Evolutionary conservation across 306 rosid genomes (phyloP), one percentile per base, ranked within the genome.

Genomic region (Casuarina glauca): DNA sequence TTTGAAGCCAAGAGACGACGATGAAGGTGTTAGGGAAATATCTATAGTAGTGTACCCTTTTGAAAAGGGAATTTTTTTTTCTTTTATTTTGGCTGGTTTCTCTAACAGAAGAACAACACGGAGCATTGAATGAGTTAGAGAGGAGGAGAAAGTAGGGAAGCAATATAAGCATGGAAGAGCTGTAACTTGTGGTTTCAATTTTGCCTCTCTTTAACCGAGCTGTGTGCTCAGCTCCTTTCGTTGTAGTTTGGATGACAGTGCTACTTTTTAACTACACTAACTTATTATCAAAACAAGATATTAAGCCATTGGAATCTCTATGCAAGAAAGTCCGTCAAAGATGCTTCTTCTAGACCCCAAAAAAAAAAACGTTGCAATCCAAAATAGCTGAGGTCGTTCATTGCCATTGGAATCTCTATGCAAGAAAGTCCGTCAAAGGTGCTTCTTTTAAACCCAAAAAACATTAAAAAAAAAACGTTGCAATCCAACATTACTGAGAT

Each of bases 41-140:
- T 79, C 74, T 82, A 81, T 61, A 68, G 81, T 52, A 51, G 79
- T 58, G 70, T 39, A 74, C 74, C 80, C 54, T 86, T 73, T 35
- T 50, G 38, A 4, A 8, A 57, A 69, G n/a, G 77, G 77, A 55
- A 19, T 4, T 16, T 6, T 6, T 19, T 70, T 66, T 68, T 60
- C 85, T 76, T 66, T 20, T 69, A 12, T 52, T 2, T 17, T 13
- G 58, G 20, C 58, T 7, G 72, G 66, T 20, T 20, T 54, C n/a
- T 78, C 93, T 86, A 86, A 89, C 93, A 70, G 55, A 74, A 42
- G 73, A 73, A 82, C 51, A 69, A 36, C 74, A 58, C 8, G 80
- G 87, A 88, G 88, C 79, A 84, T 74, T 76, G 16, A 48, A 46
- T 53, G 70, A 78, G 17, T 74, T 6, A 41, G 50, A 58, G 74